Evolutionary conservation across 2,329 filamentous ascomycete species (phyloP).

Genomic region (Pyrenochaeta sp.): DNA sequence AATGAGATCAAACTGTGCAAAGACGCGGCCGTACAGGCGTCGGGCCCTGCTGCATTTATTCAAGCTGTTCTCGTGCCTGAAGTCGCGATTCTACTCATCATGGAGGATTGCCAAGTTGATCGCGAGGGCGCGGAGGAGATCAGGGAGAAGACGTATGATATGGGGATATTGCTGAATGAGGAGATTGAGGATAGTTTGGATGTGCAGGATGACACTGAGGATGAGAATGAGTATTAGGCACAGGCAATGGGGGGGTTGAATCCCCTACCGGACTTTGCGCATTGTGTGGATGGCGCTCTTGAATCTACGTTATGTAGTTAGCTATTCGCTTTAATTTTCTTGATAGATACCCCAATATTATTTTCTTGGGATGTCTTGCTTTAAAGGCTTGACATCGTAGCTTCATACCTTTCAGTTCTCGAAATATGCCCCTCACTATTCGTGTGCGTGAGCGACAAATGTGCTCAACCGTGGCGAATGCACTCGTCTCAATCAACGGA

Average conservation of each 20-base stretch:
- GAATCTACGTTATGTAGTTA: background rate
- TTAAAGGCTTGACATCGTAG: too few relatives aligned
- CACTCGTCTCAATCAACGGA: too few relatives aligned
- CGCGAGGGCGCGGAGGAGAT: conserved; percentile 61
- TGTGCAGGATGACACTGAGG: conserved; percentile 22
- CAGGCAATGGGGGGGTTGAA: too few relatives aligned
- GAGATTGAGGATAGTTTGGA: conserved; percentile 64
- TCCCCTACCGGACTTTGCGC: too few relatives aligned
- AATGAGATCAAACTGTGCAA: conserved; percentile 34
- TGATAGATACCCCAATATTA: background rate
- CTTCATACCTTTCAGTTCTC: too few relatives aligned
- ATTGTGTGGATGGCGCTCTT: too few relatives aligned
- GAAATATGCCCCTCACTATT: too few relatives aligned
- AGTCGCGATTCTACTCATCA: conserved; percentile 62
- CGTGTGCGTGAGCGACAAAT: too few relatives aligned
- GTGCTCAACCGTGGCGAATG: too few relatives aligned
- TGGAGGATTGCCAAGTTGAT: conserved; percentile 63
- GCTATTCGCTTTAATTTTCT: background rate
- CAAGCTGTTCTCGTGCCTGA: conserved; percentile 75
- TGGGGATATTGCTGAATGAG: conserved; percentile 74
- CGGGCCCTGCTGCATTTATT: conserved; percentile 46
- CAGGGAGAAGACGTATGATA: conserved; percentile 70
- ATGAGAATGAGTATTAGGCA: conserved; percentile 24
- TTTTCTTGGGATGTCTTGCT: background rate
- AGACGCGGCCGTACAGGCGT: conserved; percentile 42